These are phyloP conservation scores for Caryopteris hybrid DNA, from an alignment of 305 asterid genomes.

Conservation along the genomic window DNA sequence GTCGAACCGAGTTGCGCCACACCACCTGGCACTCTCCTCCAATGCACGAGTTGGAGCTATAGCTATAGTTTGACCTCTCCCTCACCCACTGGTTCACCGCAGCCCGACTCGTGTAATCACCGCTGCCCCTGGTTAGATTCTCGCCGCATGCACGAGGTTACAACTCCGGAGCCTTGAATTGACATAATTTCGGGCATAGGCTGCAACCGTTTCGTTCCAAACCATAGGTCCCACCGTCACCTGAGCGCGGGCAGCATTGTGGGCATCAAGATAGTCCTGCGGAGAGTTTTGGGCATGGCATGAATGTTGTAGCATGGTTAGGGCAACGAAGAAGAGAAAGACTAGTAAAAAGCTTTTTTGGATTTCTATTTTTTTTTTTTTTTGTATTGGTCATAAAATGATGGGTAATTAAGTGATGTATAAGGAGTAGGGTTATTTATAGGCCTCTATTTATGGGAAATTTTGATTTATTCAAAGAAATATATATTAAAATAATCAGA, in stretches of 20 bases:
- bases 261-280: slow-evolving; percentile 30
- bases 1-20: slow-evolving; percentile 29
- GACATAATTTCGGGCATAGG: slow-evolving; percentile 33
- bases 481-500: too few species aligned
- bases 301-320: background rate
- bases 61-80: slow-evolving; percentile 23
- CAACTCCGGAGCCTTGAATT: slow-evolving; percentile 27
- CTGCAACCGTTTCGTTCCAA: slow-evolving; percentile 34
- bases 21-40: slow-evolving; percentile 35
- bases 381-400: too few species aligned
- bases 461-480: too few species aligned
- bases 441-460: too few species aligned
- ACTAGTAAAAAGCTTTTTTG: background rate
- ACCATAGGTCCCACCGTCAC: slow-evolving; percentile 30
- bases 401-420: background rate
- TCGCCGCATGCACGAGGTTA: slow-evolving; percentile 37
- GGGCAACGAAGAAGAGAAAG: background rate
- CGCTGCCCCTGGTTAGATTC: slow-evolving; percentile 39
- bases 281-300: slow-evolving; percentile 29
- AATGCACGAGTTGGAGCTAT: slow-evolving; percentile 26
- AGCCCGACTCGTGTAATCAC: slow-evolving; percentile 25
- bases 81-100: slow-evolving; percentile 42
- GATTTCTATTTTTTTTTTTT: slow-evolving; percentile 3
- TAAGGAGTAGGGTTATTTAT: too few species aligned
- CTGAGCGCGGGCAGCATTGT: slow-evolving; percentile 32